A percentile compares a stretch with the other conserved stretches of the same genome.
Evolutionary conservation across 208 protist genomes (phyloP).

Genomic region (Naegleria fowleri): DNA sequence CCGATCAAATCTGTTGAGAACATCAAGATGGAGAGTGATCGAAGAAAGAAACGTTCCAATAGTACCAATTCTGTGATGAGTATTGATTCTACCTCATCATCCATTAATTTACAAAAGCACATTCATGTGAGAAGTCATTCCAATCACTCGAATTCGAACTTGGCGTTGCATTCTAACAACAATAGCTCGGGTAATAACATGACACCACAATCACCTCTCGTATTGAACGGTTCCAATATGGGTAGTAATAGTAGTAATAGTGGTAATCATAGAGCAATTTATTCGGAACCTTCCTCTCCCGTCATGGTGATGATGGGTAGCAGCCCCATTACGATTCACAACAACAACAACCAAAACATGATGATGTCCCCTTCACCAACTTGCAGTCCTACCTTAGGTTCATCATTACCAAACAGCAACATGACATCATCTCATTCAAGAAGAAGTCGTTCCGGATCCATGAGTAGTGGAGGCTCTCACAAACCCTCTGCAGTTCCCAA

Average conservation of each 20-base stretch:
- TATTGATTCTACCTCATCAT: neutral
- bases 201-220: too few species aligned
- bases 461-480: neutral
- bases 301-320: neutral
- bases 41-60: neutral
- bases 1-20: neutral
- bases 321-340: neutral
- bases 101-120: neutral
- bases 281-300: neutral
- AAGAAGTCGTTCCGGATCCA: neutral
- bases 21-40: neutral
- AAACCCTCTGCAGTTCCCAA: neutral
- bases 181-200: too few species aligned
- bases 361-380: neutral
- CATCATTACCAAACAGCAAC: neutral
- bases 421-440: neutral
- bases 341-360: neutral
- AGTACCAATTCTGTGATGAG: neutral
- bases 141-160: neutral
- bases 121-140: neutral
- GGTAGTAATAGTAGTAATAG: neutral
- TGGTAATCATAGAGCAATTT: neutral
- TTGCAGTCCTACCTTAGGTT: neutral
- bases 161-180: too few species aligned
- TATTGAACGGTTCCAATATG: too few species aligned